Percentiles rank a stretch among this genome's conserved stretches.
phyloP scores from a whole-genome alignment of 2,329 filamentous ascomycete species.

The Trichothecium roseum region DNA sequence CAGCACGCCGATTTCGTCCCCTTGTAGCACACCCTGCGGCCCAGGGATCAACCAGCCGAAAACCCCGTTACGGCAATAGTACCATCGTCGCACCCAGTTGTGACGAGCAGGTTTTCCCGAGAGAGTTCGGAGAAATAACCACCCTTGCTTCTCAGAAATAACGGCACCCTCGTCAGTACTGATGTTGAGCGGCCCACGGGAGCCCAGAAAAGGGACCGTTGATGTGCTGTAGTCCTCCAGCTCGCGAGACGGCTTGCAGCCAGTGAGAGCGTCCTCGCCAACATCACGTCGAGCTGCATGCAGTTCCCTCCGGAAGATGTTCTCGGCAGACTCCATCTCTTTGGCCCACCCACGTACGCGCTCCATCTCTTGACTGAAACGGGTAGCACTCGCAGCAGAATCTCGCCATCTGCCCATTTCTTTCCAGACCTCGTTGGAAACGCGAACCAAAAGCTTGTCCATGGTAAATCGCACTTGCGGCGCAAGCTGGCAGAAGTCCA shows the following conservation, averaged over 20 bases:
- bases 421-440: slow-evolving; percentile 80
- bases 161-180: slow-evolving; percentile 42
- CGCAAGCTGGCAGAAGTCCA: slow-evolving; percentile 86
- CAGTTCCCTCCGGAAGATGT: slow-evolving; percentile 71
- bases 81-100: slow-evolving; percentile 88
- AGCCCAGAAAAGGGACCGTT: slow-evolving; percentile 79
- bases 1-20: slow-evolving; percentile 89
- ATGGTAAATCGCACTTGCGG: slow-evolving; percentile 76
- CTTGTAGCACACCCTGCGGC: slow-evolving; percentile 79
- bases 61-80: slow-evolving; percentile 89
- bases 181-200: slow-evolving; percentile 53
- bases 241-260: slow-evolving; percentile 75
- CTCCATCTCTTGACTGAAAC: slow-evolving; percentile 74
- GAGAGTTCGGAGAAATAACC: slow-evolving; percentile 75
- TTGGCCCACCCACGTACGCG: slow-evolving; percentile 85
- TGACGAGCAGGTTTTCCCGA: slow-evolving; percentile 83
- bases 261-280: slow-evolving; percentile 62
- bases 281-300: slow-evolving; percentile 70
- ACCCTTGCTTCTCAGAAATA: slow-evolving; percentile 78
- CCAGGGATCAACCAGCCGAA: slow-evolving; percentile 91
- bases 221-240: slow-evolving; percentile 86
- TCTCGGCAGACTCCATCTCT: slow-evolving; percentile 88
- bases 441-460: slow-evolving; percentile 75
- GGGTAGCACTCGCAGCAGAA: slow-evolving; percentile 50
- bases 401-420: slow-evolving; percentile 71